phyloP scores from a whole-genome alignment of 2,329 filamentous ascomycete genomes.

The Trichoderma asperellum region DNA sequence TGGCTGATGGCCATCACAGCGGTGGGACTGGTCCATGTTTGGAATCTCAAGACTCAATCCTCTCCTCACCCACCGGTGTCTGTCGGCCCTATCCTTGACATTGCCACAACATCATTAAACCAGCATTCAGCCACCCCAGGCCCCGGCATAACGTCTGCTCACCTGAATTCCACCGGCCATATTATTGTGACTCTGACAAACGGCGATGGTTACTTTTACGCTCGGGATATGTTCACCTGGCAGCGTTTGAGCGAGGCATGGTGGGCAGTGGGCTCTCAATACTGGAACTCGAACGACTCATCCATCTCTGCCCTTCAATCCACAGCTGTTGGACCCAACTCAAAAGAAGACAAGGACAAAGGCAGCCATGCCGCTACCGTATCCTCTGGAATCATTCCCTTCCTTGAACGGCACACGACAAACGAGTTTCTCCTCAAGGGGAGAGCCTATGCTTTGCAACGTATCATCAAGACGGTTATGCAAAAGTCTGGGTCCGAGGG shows the following conservation, averaged over 20 bases:
- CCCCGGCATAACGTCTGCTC: constrained; percentile 86
- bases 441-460: constrained; percentile 85
- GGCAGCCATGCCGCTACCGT: constrained; percentile 59
- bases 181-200: constrained; percentile 91
- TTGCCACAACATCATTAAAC: constrained; percentile 78
- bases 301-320: constrained; percentile 81
- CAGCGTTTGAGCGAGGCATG: constrained; percentile 94
- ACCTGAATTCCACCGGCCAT: constrained; percentile 84
- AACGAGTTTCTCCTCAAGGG: constrained; percentile 90
- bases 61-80: constrained; percentile 90
- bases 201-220: constrained; percentile 92
- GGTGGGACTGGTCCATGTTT: constrained; percentile 87
- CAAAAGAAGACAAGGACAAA: constrained; percentile 50
- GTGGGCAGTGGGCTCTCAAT: constrained; percentile 98
- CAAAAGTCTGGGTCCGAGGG: constrained; percentile 89
- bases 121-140: constrained; percentile 74
- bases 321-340: constrained; percentile 64
- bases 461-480: constrained; percentile 86
- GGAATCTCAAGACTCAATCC: constrained; percentile 83
- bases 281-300: constrained; percentile 97
- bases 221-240: constrained; percentile 84
- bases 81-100: constrained; percentile 83
- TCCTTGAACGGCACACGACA: constrained; percentile 91
- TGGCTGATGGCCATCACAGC: constrained; percentile 91
- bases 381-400: constrained; percentile 90